These are phyloP conservation scores for Paraglomus occultum DNA, from an alignment of 192 early-diverging fungal genomes.

Conservation along the genomic window DNA sequence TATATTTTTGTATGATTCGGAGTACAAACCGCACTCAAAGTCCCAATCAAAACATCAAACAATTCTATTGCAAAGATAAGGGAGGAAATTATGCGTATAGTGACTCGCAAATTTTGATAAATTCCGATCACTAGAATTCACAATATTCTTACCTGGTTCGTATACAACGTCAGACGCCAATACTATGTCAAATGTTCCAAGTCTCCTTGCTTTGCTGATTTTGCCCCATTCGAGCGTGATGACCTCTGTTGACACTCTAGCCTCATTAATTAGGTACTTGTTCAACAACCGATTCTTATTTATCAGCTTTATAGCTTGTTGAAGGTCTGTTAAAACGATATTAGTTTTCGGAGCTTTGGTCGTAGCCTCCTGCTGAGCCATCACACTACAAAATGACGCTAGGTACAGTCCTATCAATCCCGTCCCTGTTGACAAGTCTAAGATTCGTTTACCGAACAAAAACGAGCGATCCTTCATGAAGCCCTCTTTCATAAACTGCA, in stretches of 20 bases:
- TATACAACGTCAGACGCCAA: conserved; percentile 28
- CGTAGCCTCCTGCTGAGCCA: not conserved
- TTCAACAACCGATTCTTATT: conserved; percentile 6
- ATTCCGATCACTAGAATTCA: not conserved
- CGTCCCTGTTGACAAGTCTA: conserved; percentile 27
- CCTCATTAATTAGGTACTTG: not conserved
- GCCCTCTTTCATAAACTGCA: conserved; percentile 7
- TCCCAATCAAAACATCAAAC: conserved; percentile 22
- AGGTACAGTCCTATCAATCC: conserved; percentile 27
- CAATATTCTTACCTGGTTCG: conserved; percentile 21
- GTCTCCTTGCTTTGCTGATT: not conserved
- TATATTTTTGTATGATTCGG: conserved; percentile 13
- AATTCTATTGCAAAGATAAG: conserved; percentile 13
- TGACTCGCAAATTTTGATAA: not conserved
- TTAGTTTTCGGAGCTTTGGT: not conserved
- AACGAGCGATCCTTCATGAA: not conserved
- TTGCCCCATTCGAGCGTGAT: conserved; percentile 16
- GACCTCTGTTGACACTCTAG: conserved; percentile 2
- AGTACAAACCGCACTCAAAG: conserved; percentile 17
- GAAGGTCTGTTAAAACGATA: conserved; percentile 23
- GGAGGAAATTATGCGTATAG: not conserved
- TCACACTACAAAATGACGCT: not conserved
- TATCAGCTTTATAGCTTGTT: conserved; percentile 11
- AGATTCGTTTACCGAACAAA: conserved; percentile 14
- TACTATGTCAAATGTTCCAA: conserved; percentile 12